Conservation (phyloP, 2,329 filamentous ascomycete genomes). For the Aspergillus calidoustus region DNA sequence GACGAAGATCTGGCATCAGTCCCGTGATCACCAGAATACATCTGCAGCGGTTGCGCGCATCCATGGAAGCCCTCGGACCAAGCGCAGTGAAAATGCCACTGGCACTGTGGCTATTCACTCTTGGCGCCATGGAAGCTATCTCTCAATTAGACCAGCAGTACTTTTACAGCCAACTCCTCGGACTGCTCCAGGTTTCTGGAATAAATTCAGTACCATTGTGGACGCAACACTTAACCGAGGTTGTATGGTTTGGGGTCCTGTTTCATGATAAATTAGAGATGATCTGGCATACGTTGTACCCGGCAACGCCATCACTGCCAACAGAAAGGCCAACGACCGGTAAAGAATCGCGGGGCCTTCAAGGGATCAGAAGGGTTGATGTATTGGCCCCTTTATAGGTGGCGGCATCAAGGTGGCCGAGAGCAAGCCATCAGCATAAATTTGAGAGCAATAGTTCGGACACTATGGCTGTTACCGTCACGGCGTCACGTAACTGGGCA, state of each 20-base stretch:
- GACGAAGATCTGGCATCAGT: background rate
- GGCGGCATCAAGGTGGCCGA: background rate
- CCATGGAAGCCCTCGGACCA: background rate
- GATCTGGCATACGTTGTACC: background rate
- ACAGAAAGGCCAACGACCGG: background rate
- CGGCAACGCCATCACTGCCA: background rate
- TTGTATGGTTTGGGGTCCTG: background rate
- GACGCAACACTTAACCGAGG: background rate
- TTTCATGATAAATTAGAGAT: background rate
- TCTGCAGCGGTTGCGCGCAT: background rate
- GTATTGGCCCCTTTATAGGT: background rate
- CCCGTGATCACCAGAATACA: background rate
- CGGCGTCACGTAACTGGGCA: constrained; percentile 7
- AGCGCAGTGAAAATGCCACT: background rate
- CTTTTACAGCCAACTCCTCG: background rate
- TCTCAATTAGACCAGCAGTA: background rate
- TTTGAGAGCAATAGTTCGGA: constrained; percentile 15
- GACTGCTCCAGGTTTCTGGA: background rate
- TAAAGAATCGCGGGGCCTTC: background rate
- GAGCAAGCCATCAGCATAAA: background rate
- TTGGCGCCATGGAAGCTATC: background rate
- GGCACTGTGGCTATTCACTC: background rate
- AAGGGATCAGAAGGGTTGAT: background rate
- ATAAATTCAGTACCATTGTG: background rate
- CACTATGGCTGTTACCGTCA: constrained; percentile 7